A percentile compares a stretch with the other conserved stretches of the same genome.
Conservation (phyloP, 306 rosid genomes). For the Cicer arietinum region DNA sequence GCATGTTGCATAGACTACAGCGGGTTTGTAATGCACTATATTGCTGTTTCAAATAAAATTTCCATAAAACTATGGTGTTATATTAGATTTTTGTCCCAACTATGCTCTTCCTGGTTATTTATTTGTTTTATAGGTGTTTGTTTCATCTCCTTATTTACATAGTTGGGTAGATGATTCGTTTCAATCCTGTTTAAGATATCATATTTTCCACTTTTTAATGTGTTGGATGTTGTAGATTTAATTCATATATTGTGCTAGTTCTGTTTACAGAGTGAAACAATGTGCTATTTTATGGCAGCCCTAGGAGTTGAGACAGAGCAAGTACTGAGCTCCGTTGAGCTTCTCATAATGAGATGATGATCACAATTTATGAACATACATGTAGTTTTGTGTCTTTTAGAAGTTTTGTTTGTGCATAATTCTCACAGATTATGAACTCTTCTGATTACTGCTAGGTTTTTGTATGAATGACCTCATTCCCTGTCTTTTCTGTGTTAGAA, state of each 20-base stretch:
- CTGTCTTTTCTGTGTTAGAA: not conserved
- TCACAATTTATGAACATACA: not conserved
- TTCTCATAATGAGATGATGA: not conserved
- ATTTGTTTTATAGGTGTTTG: conserved; percentile 21
- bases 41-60: conserved; percentile 43
- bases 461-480: not conserved
- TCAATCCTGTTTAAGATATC: not conserved
- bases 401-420: not conserved
- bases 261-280: not conserved
- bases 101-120: conserved; percentile 10
- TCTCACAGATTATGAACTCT: conserved; percentile 2
- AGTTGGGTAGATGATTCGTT: not conserved
- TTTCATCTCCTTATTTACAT: conserved; percentile 11
- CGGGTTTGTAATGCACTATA: conserved; percentile 25
- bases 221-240: not conserved
- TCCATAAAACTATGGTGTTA: conserved; percentile 26
- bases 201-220: not conserved
- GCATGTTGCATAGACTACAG: conserved; percentile 30
- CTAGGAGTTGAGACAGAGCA: not conserved
- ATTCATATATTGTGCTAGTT: not conserved
- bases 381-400: not conserved
- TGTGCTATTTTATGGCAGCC: not conserved
- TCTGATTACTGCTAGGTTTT: not conserved
- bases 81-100: not conserved
- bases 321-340: not conserved